Percentiles rank a stretch among this genome's conserved stretches.
These are phyloP conservation scores for Infundibulicybe gibba DNA, from an alignment of 768 basidiomycete genomes.

Conservation along the genomic window DNA sequence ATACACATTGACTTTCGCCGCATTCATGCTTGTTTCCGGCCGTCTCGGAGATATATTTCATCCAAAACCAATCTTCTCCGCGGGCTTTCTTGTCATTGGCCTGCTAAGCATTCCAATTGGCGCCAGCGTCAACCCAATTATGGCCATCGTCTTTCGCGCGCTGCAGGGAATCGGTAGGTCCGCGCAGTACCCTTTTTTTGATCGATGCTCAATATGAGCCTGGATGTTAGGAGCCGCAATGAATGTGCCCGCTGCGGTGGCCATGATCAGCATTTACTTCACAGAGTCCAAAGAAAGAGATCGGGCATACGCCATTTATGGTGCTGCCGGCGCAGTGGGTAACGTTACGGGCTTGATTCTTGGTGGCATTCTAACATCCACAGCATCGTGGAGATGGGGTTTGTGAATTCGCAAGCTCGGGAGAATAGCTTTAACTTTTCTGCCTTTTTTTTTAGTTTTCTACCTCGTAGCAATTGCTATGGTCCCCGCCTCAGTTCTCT, in stretches of 20 bases:
- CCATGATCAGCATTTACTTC: slow-evolving; percentile 37
- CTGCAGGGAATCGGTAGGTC: slow-evolving; percentile 5
- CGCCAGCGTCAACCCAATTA: slow-evolving; percentile 3
- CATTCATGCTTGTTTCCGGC: slow-evolving; percentile 10
- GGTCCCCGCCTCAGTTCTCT: slow-evolving; percentile 5
- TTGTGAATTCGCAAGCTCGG: neutral
- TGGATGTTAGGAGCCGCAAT: slow-evolving; percentile 31
- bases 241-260: slow-evolving; percentile 40
- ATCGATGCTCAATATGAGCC: neutral
- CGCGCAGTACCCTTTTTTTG: neutral
- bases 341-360: slow-evolving; percentile 37
- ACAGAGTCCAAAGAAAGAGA: slow-evolving; percentile 39
- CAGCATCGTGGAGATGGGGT: slow-evolving; percentile 38
- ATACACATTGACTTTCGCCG: slow-evolving; percentile 9
- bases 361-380: slow-evolving; percentile 34
- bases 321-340: slow-evolving; percentile 40
- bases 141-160: slow-evolving; percentile 2
- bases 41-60: slow-evolving; percentile 8
- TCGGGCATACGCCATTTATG: slow-evolving; percentile 39
- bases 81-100: slow-evolving; percentile 5
- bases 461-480: slow-evolving; percentile 37
- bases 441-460: slow-evolving; percentile 29
- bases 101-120: slow-evolving; percentile 3
- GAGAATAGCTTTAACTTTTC: neutral
- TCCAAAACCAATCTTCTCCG: slow-evolving; percentile 8